Conservation (phyloP, 257 asterid species). For the Solanum commersonii region DNA sequence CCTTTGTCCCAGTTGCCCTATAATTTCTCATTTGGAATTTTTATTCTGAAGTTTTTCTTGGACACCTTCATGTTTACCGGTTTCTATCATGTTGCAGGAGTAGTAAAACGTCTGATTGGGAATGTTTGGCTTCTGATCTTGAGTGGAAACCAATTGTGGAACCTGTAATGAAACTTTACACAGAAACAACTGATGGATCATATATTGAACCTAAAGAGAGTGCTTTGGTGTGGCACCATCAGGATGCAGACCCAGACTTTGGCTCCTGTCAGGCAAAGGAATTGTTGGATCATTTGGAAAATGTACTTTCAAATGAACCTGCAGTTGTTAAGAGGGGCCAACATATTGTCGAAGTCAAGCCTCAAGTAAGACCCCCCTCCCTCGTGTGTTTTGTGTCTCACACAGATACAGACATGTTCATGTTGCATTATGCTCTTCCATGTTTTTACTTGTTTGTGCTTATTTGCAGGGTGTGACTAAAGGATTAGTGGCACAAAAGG, state of each 20-base stretch:
- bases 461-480: constrained; percentile 77
- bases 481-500: constrained; percentile 70
- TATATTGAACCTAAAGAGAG: constrained; percentile 77
- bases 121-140: constrained; percentile 54
- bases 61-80: background rate
- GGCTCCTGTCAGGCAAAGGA: constrained; percentile 92
- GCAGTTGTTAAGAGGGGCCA: constrained; percentile 88
- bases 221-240: constrained; percentile 92
- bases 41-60: background rate
- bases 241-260: constrained; percentile 74
- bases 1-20: background rate
- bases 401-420: background rate
- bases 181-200: constrained; percentile 88
- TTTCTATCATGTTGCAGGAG: constrained; percentile 33
- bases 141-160: constrained; percentile 82
- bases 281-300: constrained; percentile 70
- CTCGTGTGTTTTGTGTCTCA: background rate
- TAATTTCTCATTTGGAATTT: background rate
- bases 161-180: constrained; percentile 74
- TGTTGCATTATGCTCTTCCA: background rate
- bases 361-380: constrained; percentile 46
- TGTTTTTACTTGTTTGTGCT: constrained; percentile 1
- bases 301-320: constrained; percentile 82
- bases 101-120: constrained; percentile 55
- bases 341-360: constrained; percentile 89